Percentiles rank a stretch among this genome's conserved stretches.
These are phyloP conservation scores for Hypholoma fasciculare DNA, from an alignment of 768 basidiomycete genomes.

Conservation along the genomic window DNA sequence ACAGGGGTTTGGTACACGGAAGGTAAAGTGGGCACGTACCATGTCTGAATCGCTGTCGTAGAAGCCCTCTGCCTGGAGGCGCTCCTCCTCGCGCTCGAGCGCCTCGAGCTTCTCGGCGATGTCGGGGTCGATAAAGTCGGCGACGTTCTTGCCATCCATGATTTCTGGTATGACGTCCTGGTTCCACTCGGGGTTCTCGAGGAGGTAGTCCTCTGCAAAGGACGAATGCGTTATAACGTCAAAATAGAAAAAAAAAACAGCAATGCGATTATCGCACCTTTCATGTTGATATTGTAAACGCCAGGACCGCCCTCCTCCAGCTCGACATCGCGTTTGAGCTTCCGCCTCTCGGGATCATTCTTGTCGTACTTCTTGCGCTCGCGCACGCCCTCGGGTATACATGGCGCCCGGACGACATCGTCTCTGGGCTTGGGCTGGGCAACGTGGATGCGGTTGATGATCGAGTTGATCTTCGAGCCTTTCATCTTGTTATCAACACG, in stretches of 20 bases:
- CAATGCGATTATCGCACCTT: constrained; percentile 64
- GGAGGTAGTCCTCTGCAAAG: constrained; percentile 80
- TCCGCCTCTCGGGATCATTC: constrained; percentile 75
- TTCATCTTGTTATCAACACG: constrained; percentile 94
- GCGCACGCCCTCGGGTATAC: constrained; percentile 85
- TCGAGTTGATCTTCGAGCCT: constrained; percentile 87
- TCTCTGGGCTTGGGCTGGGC: constrained; percentile 90
- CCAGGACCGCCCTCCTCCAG: constrained; percentile 86
- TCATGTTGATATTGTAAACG: constrained; percentile 88
- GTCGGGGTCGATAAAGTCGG: constrained; percentile 98
- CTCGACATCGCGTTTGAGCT: constrained; percentile 81
- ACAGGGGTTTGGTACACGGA: background rate
- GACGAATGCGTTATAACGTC: background rate
- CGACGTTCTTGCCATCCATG: constrained; percentile 97
- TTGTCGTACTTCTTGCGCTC: constrained; percentile 83
- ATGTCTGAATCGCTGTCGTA: constrained; percentile 90
- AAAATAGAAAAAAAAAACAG: background rate
- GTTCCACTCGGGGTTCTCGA: constrained; percentile 93
- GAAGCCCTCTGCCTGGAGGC: constrained; percentile 91
- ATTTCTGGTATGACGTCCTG: constrained; percentile 97
- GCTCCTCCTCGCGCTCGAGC: constrained; percentile 95
- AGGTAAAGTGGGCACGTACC: constrained; percentile 38
- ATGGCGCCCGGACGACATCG: constrained; percentile 83
- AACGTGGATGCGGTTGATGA: constrained; percentile 96
- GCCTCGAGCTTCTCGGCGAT: constrained; percentile 97